These are phyloP conservation scores for Thelonectria discophora DNA, from an alignment of 2,329 filamentous ascomycete species.

Conservation along the genomic window DNA sequence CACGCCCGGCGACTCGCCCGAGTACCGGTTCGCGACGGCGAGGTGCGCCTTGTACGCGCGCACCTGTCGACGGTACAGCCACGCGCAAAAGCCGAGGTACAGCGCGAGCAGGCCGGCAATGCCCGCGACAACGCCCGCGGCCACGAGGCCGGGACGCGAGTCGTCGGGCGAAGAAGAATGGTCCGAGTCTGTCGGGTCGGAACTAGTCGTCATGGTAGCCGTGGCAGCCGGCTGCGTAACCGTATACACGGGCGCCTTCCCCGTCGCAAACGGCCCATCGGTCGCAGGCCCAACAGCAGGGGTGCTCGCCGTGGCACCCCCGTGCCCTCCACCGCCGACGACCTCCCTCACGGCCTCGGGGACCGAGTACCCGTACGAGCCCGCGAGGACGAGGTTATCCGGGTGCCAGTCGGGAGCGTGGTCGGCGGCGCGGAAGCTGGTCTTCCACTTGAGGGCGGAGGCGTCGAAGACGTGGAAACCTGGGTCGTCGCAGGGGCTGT, in stretches of 20 bases:
- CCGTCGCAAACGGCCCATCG: slow-evolving; percentile 75
- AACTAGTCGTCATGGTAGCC: slow-evolving; percentile 51
- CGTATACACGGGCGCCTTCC: slow-evolving; percentile 74
- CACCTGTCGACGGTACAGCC: slow-evolving; percentile 77
- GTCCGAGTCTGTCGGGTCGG: slow-evolving; percentile 43
- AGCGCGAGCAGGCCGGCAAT: slow-evolving; percentile 67
- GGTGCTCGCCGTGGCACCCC: slow-evolving; percentile 61
- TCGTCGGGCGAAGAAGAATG: slow-evolving; percentile 5
- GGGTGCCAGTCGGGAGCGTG: slow-evolving; percentile 65
- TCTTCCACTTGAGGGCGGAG: slow-evolving; percentile 64
- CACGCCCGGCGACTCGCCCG: slow-evolving; percentile 46
- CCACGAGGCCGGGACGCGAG: slow-evolving; percentile 54
- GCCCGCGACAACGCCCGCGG: slow-evolving; percentile 68
- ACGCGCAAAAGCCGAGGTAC: slow-evolving; percentile 76
- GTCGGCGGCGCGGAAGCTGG: slow-evolving; percentile 67
- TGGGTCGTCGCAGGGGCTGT: slow-evolving; percentile 64
- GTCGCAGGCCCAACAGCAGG: slow-evolving; percentile 65
- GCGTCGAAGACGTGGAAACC: slow-evolving; percentile 77
- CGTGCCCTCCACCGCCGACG: slow-evolving; percentile 60
- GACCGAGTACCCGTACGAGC: slow-evolving; percentile 62
- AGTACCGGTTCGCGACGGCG: slow-evolving; percentile 68
- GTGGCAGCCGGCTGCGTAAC: slow-evolving; percentile 61
- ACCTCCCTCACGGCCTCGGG: slow-evolving; percentile 59
- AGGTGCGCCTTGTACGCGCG: slow-evolving; percentile 75
- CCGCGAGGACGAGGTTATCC: slow-evolving; percentile 55